Base-by-base conservation (phyloP, 2,329 filamentous ascomycete genomes). In the Xylariales sp. region DNA sequence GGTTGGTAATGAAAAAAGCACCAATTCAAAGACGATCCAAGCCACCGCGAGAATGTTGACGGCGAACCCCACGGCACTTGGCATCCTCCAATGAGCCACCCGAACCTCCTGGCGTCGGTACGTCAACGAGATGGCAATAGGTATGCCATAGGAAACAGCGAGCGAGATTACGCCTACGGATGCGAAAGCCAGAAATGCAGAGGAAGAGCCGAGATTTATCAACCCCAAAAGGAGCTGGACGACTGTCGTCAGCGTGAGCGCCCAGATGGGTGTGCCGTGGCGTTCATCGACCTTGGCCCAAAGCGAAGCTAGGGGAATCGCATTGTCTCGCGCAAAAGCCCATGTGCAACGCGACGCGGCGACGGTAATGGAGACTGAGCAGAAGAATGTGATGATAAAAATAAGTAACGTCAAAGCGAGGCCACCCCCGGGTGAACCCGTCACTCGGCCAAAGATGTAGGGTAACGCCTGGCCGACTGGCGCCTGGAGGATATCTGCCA, bases 261-360 rank as follows among this genome's bases (percentile, higher is more conserved):
- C 86, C 75, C 84, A 86, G 67, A 89, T 79, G 0, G 87, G 86
- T 1, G 86, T 82, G 56, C 85, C 85, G 30, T 86, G 81, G 56
- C 82, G 83, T 36, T 78, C 73, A 76, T 87, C 85, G 66, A 88
- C 81, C n/a, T 78, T 78, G 59, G 83, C 83, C 83, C 85, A 88
- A n/a, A 81, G 64, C 3, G 75, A 71, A 5, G 83, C 83, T 7
- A 85, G 78, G 2, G 87, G 87, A 53, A 89, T 85, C 50, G 85
- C 86, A 48, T 83, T 83, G 72, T 89, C 86, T 68, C 87, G 83
- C 43, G 87, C 87, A 71, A 91, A 90, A 7, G 89, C 89, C 81
- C 90, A 87, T 1, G 87, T 90, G 76, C 88, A 90, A 45, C 90
- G 86, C 45, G 88, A 91, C 0, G 89, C 85, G 4, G 90, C 88